These are phyloP conservation scores for Xylaria sp. DNA, from an alignment of 2,329 filamentous ascomycete genomes.

Conservation along the genomic window DNA sequence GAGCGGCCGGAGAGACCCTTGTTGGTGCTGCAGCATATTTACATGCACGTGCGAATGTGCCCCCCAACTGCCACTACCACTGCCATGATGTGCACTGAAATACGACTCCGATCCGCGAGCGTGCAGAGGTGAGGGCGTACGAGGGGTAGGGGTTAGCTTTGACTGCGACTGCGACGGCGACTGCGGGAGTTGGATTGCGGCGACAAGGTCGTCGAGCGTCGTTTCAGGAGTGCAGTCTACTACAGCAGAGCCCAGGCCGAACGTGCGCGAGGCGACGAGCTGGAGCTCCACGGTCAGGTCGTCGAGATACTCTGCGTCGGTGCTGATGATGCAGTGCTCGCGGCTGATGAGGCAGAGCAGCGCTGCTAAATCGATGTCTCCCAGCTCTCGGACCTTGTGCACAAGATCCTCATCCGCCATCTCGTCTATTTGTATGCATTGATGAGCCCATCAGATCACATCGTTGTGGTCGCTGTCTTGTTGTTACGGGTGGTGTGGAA, in stretches of 20 bases:
- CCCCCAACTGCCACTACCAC: background rate
- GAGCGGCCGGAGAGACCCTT: background rate
- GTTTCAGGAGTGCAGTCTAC: conserved; percentile 78
- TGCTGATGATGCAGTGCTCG: conserved; percentile 90
- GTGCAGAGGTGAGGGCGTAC: conserved; percentile 41
- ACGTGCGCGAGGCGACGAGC: conserved; percentile 75
- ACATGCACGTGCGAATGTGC: conserved; percentile 5
- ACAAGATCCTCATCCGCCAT: conserved; percentile 73
- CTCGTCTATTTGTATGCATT: conserved; percentile 33
- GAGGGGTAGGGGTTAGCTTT: conserved; percentile 42
- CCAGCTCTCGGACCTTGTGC: conserved; percentile 78
- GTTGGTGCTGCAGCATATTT: conserved; percentile 16
- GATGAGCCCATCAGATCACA: conserved; percentile 38
- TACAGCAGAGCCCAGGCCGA: conserved; percentile 75
- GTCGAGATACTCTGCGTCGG: conserved; percentile 69
- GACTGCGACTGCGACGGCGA: conserved; percentile 44
- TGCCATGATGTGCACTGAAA: conserved; percentile 13
- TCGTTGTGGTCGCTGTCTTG: conserved; percentile 18
- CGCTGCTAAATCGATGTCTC: conserved; percentile 87
- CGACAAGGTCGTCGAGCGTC: conserved; percentile 83
- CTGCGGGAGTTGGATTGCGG: conserved; percentile 68
- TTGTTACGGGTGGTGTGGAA: background rate
- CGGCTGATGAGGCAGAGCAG: conserved; percentile 82
- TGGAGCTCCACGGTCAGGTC: conserved; percentile 78
- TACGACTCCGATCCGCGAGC: conserved; percentile 39